Conservation (phyloP, 257 asterid species). For the Rehmannia glutinosa region DNA sequence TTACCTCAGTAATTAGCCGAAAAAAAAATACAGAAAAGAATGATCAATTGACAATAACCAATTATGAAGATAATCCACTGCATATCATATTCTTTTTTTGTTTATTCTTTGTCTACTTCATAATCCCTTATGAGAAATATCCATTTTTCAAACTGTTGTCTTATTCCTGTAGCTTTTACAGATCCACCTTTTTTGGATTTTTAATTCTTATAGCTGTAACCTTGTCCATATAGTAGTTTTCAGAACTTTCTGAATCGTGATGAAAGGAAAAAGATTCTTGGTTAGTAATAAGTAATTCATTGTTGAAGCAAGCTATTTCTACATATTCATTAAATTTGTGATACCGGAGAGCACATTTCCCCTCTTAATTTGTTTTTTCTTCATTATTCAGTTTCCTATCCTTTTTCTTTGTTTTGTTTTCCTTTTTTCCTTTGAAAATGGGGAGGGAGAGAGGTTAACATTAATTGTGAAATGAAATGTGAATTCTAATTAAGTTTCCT, state of each 20-base stretch:
- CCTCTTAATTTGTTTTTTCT: neutral
- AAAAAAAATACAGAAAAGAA: neutral
- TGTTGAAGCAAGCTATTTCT: no score
- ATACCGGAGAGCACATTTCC: neutral
- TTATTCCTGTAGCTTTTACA: neutral
- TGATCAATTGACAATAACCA: neutral
- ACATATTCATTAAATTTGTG: neutral
- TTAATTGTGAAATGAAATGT: neutral
- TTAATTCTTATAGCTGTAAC: neutral
- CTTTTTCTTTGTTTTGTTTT: neutral
- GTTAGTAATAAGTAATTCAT: no score
- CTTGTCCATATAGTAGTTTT: neutral
- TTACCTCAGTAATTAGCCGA: neutral
- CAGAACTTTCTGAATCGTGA: neutral
- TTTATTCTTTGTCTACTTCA: neutral
- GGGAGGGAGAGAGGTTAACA: neutral
- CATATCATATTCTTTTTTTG: neutral
- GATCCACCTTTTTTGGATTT: neutral
- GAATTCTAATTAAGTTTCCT: constrained; percentile 11
- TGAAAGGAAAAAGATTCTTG: neutral
- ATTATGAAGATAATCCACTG: neutral
- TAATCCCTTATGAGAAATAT: neutral
- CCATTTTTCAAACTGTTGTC: neutral
- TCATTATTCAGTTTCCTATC: neutral
- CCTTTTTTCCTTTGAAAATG: neutral